Evolutionary conservation across 129 eudicot species (phyloP).

Genomic region (Heracleum sosnowskyi): DNA sequence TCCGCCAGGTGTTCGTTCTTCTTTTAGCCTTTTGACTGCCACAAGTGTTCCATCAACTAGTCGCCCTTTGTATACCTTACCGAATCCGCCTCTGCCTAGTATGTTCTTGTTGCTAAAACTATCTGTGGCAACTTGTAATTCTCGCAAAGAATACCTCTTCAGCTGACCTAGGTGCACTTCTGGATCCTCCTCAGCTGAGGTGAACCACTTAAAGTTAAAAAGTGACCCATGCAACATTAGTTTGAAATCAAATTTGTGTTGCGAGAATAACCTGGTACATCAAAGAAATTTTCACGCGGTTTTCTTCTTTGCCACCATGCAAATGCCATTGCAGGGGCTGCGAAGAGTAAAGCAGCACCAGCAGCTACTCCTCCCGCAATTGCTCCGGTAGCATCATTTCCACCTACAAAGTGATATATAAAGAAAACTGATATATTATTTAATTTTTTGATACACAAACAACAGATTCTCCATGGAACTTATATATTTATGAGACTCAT

Average conservation of each 20-base stretch:
- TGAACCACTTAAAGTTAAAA: neutral
- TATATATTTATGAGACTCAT: neutral
- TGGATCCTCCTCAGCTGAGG: slow-evolving; percentile 89
- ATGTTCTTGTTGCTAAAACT: slow-evolving; percentile 81
- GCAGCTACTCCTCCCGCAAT: slow-evolving; percentile 98
- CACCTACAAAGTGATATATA: slow-evolving; percentile 26
- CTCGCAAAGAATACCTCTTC: slow-evolving; percentile 71
- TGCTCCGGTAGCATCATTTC: slow-evolving; percentile 76
- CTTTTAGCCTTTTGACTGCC: slow-evolving; percentile 81
- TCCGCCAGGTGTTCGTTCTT: slow-evolving; percentile 91
- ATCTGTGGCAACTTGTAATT: slow-evolving; percentile 88
- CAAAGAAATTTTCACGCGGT: slow-evolving; percentile 83
- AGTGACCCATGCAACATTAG: neutral
- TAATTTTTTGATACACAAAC: neutral
- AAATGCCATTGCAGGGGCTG: slow-evolving; percentile 89
- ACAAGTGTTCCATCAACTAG: slow-evolving; percentile 75
- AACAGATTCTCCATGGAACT: neutral
- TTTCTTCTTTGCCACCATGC: slow-evolving; percentile 92
- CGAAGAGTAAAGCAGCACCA: slow-evolving; percentile 88
- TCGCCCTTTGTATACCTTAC: slow-evolving; percentile 87
- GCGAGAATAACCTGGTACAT: slow-evolving; percentile 63
- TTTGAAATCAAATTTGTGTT: too few species aligned
- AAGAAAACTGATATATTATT: neutral
- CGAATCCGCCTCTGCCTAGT: slow-evolving; percentile 87
- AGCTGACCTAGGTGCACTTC: slow-evolving; percentile 90